Evolutionary conservation across 805 yeast genomes (phyloP), one percentile per base, ranked within the genome.

Genomic region (Candida odintsovae): DNA sequence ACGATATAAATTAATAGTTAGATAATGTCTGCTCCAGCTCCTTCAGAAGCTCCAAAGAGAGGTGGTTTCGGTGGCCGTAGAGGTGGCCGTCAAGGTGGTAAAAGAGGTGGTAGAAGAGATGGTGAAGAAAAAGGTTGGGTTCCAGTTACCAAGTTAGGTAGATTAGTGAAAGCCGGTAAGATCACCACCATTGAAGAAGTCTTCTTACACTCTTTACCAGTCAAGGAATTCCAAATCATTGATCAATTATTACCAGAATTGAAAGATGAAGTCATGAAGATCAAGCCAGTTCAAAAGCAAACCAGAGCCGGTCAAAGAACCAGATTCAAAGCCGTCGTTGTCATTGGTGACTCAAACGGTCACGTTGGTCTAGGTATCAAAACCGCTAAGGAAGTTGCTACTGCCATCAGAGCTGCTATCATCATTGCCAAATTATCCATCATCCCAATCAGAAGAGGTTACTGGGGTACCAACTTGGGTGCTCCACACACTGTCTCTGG

Each of bases 281-380:
- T 94, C 82, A 85, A 92, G 82, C 95, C 99, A 64, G 99, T 94
- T 66, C 99, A 94, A 81, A 94, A 94, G 86, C 99, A 94, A 81
- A 94, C 99, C 83, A 84, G 96, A 80, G 99, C 99, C 69, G 99
- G 99, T 90, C 99, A 94, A 84, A 92, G 99, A 85, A 94, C 98
- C 79, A 90, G 99, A 84, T 90, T 94, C 86, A 95, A 95, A 94
- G 99, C 98, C 76, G 96, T 94, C 70, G 98, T 94, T 72, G 90
- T 94, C 71, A 90, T 94, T 73, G 99, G 99, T 82, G 99, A 94
- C 82, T 80, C 90, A 70, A 89, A 90, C 89, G 99, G 99, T 75
- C 99, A 94, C 83, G 97, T 94, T 78, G 99, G 99, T 88, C 86
- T 94, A 73, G 99, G 99, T 82, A 90, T 94, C 82, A 94, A 94